These are phyloP conservation scores for Potentilla sterilis DNA, from an alignment of 306 rosid species.

Conservation along the genomic window DNA sequence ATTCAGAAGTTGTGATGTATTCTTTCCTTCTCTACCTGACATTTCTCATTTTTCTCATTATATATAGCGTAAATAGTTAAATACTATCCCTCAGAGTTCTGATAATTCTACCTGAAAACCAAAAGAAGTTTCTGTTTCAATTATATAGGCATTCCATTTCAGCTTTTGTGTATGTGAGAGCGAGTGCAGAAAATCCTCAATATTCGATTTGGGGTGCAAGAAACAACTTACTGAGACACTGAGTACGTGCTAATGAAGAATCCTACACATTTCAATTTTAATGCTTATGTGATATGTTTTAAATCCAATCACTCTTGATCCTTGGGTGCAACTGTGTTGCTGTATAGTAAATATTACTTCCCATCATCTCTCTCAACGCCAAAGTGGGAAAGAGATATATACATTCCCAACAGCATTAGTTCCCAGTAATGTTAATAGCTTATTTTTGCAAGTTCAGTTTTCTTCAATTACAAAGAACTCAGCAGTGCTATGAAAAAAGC, in stretches of 20 bases:
- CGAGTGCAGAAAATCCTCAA: not conserved
- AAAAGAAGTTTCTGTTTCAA: too few relatives aligned
- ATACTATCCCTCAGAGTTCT: not conserved
- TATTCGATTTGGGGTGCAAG: too few relatives aligned
- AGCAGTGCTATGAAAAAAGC: not conserved
- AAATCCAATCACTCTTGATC: too few relatives aligned
- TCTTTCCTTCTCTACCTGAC: not conserved
- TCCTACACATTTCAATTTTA: too few relatives aligned
- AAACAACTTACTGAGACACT: too few relatives aligned
- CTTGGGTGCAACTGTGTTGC: too few relatives aligned
- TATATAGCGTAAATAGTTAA: not conserved
- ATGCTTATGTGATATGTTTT: too few relatives aligned
- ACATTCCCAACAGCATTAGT: not conserved
- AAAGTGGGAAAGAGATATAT: too few relatives aligned
- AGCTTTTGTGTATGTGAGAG: not conserved
- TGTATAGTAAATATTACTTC: too few relatives aligned
- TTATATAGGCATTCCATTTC: not conserved
- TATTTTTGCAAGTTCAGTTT: not conserved
- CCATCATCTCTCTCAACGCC: too few relatives aligned
- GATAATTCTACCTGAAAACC: not conserved
- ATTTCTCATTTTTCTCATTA: not conserved
- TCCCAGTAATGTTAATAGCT: not conserved
- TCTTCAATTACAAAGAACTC: not conserved
- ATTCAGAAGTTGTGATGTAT: not conserved
- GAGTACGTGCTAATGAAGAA: too few relatives aligned